Conservation (phyloP, 2,329 filamentous ascomycete genomes). For the Colletotrichum coccodes region DNA sequence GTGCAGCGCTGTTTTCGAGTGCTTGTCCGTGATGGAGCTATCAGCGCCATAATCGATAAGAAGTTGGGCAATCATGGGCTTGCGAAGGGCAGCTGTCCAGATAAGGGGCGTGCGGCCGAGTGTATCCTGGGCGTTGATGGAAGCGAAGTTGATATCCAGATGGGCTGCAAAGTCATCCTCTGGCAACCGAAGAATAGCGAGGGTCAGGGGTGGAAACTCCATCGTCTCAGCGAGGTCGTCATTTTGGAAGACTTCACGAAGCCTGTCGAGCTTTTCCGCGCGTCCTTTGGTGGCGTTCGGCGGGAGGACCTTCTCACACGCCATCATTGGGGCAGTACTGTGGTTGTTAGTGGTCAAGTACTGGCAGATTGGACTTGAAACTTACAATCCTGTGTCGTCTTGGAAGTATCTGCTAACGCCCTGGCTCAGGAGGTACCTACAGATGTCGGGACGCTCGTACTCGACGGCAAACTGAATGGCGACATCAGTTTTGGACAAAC, state of each 20-base stretch:
- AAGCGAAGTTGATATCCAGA: background rate
- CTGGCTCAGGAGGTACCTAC: background rate
- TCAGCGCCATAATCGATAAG: background rate
- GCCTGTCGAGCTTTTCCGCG: background rate
- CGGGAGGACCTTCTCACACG: background rate
- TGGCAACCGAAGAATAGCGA: background rate
- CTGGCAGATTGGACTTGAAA: too few relatives aligned
- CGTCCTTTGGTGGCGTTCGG: background rate
- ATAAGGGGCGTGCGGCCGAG: background rate
- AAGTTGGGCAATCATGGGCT: background rate
- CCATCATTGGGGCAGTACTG: slow-evolving; percentile 6
- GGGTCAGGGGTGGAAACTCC: background rate
- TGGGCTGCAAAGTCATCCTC: background rate
- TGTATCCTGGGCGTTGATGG: background rate
- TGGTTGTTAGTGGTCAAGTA: too few relatives aligned
- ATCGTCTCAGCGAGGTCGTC: background rate
- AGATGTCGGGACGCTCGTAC: background rate
- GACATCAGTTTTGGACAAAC: background rate
- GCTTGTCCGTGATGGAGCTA: background rate
- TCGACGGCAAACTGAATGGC: background rate
- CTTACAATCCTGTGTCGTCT: background rate
- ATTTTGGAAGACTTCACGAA: background rate
- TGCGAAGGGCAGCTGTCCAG: background rate
- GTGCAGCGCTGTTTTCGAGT: background rate
- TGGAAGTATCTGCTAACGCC: background rate